phyloP scores from a whole-genome alignment of 495 filamentous ascomycete species.

The Trichodelitschia bisporula region DNA sequence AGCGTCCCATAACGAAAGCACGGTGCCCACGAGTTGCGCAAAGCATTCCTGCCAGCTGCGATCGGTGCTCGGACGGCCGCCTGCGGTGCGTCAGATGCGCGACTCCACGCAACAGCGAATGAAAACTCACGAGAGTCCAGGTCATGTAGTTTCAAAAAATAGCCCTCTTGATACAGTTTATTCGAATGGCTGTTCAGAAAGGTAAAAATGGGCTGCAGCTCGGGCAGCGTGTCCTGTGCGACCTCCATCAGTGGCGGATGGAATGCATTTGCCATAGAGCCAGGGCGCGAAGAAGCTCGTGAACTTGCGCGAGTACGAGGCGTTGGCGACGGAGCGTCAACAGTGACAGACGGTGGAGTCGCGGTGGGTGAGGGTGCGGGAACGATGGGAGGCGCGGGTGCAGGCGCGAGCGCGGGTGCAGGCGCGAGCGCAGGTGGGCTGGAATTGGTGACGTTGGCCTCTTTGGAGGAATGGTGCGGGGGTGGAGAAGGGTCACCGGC shows the following conservation, averaged over 20 bases:
- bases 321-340: background rate
- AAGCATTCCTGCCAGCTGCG: constrained; percentile 93
- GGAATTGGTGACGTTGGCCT: too few species aligned
- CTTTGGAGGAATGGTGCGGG: too few species aligned
- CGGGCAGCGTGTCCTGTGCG: constrained; percentile 60
- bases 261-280: constrained; percentile 50
- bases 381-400: background rate
- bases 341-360: too few species aligned
- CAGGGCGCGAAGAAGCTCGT: constrained; percentile 26
- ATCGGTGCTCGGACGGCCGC: constrained; percentile 64
- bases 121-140: constrained; percentile 52
- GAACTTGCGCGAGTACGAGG: constrained; percentile 11
- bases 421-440: background rate
- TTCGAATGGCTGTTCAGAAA: constrained; percentile 88
- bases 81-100: constrained; percentile 19
- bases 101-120: background rate
- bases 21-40: constrained; percentile 83
- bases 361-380: too few species aligned
- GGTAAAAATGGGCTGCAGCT: constrained; percentile 81
- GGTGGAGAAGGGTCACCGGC: too few species aligned
- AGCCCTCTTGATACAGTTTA: constrained; percentile 93
- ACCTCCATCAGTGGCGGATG: constrained; percentile 76
- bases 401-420: background rate
- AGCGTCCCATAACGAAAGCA: constrained; percentile 90
- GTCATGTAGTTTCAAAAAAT: constrained; percentile 89